Conservation (phyloP, 1,284 basidiomycete species). For the Boletellus deceptivus region DNA sequence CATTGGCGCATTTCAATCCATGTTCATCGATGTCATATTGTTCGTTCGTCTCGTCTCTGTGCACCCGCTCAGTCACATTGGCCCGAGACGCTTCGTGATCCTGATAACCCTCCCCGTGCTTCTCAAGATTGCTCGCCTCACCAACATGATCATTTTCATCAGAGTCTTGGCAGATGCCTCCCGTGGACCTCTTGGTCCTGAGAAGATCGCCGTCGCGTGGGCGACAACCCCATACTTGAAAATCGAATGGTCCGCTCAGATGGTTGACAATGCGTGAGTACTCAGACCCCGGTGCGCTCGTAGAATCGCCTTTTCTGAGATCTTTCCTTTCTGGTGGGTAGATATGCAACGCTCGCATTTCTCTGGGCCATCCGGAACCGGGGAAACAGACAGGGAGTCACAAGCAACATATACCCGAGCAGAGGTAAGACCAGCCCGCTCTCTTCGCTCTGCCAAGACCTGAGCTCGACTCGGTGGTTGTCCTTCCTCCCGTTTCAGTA, state of each 20-base stretch:
- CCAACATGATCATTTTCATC: conserved; percentile 26
- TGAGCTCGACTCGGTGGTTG: no score
- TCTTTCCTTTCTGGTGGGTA: background rate
- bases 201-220: conserved; percentile 18
- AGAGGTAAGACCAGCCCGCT: conserved; percentile 6
- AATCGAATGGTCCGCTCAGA: conserved; percentile 35
- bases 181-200: conserved; percentile 13
- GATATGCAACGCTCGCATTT: conserved; percentile 25
- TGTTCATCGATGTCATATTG: conserved; percentile 32
- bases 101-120: conserved; percentile 22
- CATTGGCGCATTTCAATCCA: conserved; percentile 31
- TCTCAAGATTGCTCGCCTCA: conserved; percentile 25
- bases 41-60: conserved; percentile 32
- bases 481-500: conserved; percentile 4
- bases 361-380: conserved; percentile 23
- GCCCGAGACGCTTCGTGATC: conserved; percentile 14
- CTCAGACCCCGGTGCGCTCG: background rate
- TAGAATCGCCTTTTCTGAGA: background rate
- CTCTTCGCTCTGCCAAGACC: no score
- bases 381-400: conserved; percentile 14
- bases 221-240: conserved; percentile 29
- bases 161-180: conserved; percentile 15
- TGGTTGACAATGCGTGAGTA: conserved; percentile 32
- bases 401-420: conserved; percentile 15
- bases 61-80: conserved; percentile 20